phyloP scores from a whole-genome alignment of 2,329 filamentous ascomycete species.

The Trichophyton rubrum region DNA sequence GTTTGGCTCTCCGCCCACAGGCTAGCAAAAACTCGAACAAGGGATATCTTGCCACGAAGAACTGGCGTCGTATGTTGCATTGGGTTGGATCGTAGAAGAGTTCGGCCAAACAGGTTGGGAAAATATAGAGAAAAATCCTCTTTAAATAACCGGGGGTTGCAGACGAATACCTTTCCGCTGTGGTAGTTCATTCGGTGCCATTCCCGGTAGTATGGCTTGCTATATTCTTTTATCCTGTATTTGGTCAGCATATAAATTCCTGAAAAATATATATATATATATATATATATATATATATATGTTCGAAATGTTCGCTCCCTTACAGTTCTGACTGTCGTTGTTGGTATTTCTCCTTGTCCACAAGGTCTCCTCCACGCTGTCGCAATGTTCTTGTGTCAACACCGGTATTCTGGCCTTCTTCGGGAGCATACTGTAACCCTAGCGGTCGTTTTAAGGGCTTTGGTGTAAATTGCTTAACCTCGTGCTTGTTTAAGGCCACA shows the following conservation, averaged over 20 bases:
- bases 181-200: slow-evolving; percentile 73
- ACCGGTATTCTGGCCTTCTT: slow-evolving; percentile 69
- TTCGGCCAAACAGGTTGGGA: slow-evolving; percentile 76
- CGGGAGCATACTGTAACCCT: slow-evolving; percentile 62
- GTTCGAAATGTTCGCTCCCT: not conserved
- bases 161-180: slow-evolving; percentile 83
- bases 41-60: slow-evolving; percentile 58
- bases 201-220: slow-evolving; percentile 89
- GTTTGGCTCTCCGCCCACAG: slow-evolving; percentile 77
- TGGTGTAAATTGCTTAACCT: slow-evolving; percentile 4
- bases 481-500: not conserved
- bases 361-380: slow-evolving; percentile 66
- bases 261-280: no score
- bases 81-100: slow-evolving; percentile 48
- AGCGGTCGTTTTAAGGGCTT: slow-evolving; percentile 56
- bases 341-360: slow-evolving; percentile 74
- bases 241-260: slow-evolving; percentile 3
- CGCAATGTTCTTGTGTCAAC: slow-evolving; percentile 53
- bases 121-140: slow-evolving; percentile 77
- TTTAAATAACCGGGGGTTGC: slow-evolving; percentile 73
- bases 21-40: slow-evolving; percentile 72
- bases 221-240: slow-evolving; percentile 57
- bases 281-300: no score
- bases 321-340: slow-evolving; percentile 63
- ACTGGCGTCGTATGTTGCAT: slow-evolving; percentile 60